Evolutionary conservation across 2,329 filamentous ascomycete species (phyloP).

Genomic region (Scytalidium lignicola): DNA sequence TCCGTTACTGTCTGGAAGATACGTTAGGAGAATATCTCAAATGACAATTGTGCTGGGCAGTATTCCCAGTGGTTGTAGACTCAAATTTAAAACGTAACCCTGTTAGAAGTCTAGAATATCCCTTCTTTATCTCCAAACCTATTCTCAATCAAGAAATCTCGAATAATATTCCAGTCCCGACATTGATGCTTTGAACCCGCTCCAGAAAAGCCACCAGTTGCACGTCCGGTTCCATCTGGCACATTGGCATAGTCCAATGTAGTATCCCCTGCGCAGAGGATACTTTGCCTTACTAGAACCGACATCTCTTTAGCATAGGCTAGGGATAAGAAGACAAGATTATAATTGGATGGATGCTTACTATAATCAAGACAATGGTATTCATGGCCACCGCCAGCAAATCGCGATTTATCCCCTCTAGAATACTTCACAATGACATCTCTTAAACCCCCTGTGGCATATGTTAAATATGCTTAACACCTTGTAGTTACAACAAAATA

Average conservation of each 20-base stretch:
- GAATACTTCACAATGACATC: slow-evolving; percentile 26
- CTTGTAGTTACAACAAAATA: background rate
- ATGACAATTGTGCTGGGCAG: no score
- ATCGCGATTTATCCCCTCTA: slow-evolving; percentile 20
- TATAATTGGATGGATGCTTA: slow-evolving; percentile 7
- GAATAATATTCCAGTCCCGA: slow-evolving; percentile 24
- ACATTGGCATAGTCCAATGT: slow-evolving; percentile 24
- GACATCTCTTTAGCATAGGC: background rate
- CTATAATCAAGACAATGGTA: slow-evolving; percentile 27
- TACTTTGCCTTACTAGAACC: slow-evolving; percentile 18
- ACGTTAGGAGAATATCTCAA: no score
- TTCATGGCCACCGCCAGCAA: slow-evolving; percentile 24
- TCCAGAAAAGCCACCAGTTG: slow-evolving; percentile 18
- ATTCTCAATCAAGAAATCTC: slow-evolving; percentile 19
- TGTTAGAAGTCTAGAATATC: no score
- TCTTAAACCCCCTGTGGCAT: slow-evolving; percentile 18
- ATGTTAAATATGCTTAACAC: background rate
- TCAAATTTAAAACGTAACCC: no score
- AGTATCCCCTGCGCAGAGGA: slow-evolving; percentile 26
- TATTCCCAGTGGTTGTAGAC: no score
- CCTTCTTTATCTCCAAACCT: slow-evolving; percentile 19
- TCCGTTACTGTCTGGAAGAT: no score
- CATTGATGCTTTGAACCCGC: slow-evolving; percentile 23
- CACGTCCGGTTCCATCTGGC: slow-evolving; percentile 15
- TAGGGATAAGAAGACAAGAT: background rate